These are phyloP conservation scores for Geosmithia flava DNA, from an alignment of 2,329 filamentous ascomycete species.

Conservation along the genomic window DNA sequence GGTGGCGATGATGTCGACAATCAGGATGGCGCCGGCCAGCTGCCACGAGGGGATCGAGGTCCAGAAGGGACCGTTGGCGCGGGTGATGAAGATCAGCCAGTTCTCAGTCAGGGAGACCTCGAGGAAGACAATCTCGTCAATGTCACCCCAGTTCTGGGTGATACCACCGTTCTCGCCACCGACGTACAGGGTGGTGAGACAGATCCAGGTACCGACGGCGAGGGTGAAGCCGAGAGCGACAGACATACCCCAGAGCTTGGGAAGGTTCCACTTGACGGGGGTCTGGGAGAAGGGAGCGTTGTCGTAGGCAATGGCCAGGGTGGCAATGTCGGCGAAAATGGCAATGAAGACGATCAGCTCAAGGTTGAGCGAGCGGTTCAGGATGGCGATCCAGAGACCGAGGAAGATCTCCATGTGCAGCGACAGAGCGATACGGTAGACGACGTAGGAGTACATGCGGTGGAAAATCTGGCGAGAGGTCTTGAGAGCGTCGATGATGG, in stretches of 20 bases:
- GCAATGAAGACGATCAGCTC: constrained; percentile 87
- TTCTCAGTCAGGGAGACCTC: constrained; percentile 87
- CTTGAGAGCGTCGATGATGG: constrained; percentile 87
- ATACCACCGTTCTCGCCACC: constrained; percentile 63
- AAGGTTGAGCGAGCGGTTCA: constrained; percentile 75
- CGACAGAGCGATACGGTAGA: constrained; percentile 88
- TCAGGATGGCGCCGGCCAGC: constrained; percentile 61
- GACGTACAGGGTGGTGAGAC: constrained; percentile 73
- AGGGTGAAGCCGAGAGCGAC: constrained; percentile 72
- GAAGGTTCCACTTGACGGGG: constrained; percentile 90
- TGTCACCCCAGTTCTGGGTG: constrained; percentile 75
- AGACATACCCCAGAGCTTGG: constrained; percentile 89
- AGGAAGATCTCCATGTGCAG: constrained; percentile 88
- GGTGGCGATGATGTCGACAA: constrained; percentile 76
- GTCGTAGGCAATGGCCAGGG: constrained; percentile 85
- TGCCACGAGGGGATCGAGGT: constrained; percentile 82
- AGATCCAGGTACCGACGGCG: constrained; percentile 77
- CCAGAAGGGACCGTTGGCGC: constrained; percentile 88
- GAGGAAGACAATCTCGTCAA: constrained; percentile 76
- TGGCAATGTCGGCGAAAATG: constrained; percentile 89
- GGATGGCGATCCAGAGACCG: constrained; percentile 80
- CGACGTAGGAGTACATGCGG: constrained; percentile 92
- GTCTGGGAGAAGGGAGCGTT: constrained; percentile 78
- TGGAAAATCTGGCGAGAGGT: constrained; percentile 92
- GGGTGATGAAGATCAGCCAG: constrained; percentile 94